Percentiles rank a stretch among this genome's conserved stretches.
Evolutionary conservation across 1,139 yeast species (phyloP).

Genomic region (Yamadazyma taylorii): DNA sequence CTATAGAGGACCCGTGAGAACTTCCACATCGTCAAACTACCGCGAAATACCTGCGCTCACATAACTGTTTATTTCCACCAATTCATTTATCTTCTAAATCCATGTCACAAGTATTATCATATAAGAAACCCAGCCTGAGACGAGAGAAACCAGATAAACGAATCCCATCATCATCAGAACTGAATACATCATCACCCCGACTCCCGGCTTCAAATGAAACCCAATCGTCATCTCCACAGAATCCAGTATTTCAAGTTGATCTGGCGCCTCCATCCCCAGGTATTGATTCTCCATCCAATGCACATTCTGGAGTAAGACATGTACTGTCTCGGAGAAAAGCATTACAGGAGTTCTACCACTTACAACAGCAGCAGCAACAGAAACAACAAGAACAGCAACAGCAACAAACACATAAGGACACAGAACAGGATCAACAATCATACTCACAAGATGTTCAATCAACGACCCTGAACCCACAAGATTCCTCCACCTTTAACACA

Average conservation of each 20-base stretch:
- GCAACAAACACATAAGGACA: conserved; percentile 5
- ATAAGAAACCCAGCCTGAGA: conserved; percentile 24
- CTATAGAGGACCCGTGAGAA: too few species aligned
- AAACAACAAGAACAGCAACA: conserved; percentile 5
- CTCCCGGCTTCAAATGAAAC: too few species aligned
- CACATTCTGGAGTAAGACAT: conserved; percentile 21
- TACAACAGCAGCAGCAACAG: conserved; percentile 24
- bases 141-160: neutral
- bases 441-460: too few species aligned
- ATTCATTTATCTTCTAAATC: too few species aligned
- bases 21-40: too few species aligned
- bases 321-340: conserved; percentile 45
- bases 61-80: too few species aligned
- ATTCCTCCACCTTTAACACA: too few species aligned
- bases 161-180: neutral
- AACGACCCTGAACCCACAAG: too few species aligned
- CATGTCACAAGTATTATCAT: conserved; percentile 26
- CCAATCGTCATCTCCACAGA: too few species aligned
- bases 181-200: conserved; percentile 8
- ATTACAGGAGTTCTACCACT: conserved; percentile 44
- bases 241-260: too few species aligned
- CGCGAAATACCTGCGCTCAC: too few species aligned
- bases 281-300: conserved; percentile 3
- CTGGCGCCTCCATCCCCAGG: conserved; percentile 13
- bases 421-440: neutral